Percentiles rank a stretch among this genome's conserved stretches.
phyloP scores from a whole-genome alignment of 1,139 yeast genomes.

The Eremothecium sinecaudum region DNA sequence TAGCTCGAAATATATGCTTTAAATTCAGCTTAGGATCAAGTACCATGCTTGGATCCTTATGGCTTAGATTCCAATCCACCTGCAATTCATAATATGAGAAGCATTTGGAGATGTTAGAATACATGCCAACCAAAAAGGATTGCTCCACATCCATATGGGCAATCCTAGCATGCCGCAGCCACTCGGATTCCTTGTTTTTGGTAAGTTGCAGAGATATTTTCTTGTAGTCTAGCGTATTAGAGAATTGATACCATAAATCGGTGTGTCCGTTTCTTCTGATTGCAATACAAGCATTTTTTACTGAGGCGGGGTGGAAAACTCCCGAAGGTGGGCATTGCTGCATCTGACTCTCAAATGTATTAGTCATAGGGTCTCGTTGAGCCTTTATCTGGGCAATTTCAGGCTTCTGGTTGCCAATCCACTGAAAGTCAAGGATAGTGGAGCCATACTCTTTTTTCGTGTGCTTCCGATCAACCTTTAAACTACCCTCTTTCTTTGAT shows the following conservation, averaged over 20 bases:
- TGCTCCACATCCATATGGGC: constrained; percentile 30
- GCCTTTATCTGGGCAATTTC: constrained; percentile 27
- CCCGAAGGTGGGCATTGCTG: constrained; percentile 30
- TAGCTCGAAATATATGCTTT: constrained; percentile 20
- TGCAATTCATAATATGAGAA: constrained; percentile 25
- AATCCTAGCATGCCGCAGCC: constrained; percentile 27
- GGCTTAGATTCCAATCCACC: constrained; percentile 28
- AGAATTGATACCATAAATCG: constrained; percentile 32
- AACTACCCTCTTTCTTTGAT: constrained; percentile 9
- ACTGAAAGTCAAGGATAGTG: constrained; percentile 27
- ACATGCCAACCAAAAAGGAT: constrained; percentile 25
- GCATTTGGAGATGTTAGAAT: constrained; percentile 21
- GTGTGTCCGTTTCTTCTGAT: constrained; percentile 30
- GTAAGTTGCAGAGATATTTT: constrained; percentile 27
- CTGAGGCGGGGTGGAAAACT: constrained; percentile 30
- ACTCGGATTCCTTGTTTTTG: constrained; percentile 25
- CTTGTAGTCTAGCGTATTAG: constrained; percentile 31
- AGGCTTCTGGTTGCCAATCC: constrained; percentile 31
- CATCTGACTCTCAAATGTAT: constrained; percentile 27
- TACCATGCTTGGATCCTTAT: constrained; percentile 18
- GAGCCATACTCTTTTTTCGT: constrained; percentile 29
- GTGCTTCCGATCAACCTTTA: constrained; percentile 23
- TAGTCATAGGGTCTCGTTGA: constrained; percentile 23
- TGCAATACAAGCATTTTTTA: constrained; percentile 31
- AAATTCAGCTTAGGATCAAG: constrained; percentile 27